These are phyloP conservation scores for Marasmius sp. DNA, from an alignment of 1,284 basidiomycete genomes.

Conservation along the genomic window DNA sequence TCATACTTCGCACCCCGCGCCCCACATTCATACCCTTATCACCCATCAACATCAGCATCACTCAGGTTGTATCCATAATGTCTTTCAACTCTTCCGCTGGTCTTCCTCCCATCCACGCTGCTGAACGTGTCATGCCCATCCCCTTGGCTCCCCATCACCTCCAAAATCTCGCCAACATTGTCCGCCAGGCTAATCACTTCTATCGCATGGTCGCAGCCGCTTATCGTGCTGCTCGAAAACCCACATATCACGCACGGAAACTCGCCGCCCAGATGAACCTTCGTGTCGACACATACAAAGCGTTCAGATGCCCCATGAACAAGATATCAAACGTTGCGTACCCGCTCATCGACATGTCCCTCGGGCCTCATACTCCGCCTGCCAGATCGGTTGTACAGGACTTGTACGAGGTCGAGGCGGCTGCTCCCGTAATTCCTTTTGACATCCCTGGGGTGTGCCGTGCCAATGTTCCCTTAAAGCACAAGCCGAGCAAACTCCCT, in stretches of 20 bases:
- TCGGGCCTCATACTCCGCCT: conserved; percentile 11
- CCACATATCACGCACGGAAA: conserved; percentile 42
- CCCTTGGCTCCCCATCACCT: conserved; percentile 26
- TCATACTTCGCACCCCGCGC: conserved; percentile 3
- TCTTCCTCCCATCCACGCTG: conserved; percentile 17
- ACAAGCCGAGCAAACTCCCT: conserved; percentile 2
- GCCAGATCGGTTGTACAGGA: conserved; percentile 11
- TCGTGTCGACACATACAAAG: conserved; percentile 39
- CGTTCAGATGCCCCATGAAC: conserved; percentile 35
- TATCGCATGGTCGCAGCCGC: conserved; percentile 36
- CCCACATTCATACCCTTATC: not conserved
- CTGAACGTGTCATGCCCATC: conserved; percentile 13
- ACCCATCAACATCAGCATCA: not conserved
- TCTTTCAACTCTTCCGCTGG: conserved; percentile 6
- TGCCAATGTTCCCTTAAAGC: not conserved
- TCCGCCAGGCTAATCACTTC: conserved; percentile 41
- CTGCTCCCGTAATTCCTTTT: not conserved
- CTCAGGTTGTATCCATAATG: not conserved
- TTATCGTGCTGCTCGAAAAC: conserved; percentile 30
- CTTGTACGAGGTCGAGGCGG: not conserved
- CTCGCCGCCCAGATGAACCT: conserved; percentile 43
- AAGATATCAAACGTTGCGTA: conserved; percentile 40
- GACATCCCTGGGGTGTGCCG: not conserved
- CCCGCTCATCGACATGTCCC: conserved; percentile 39
- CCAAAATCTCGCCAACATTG: conserved; percentile 36